phyloP scores from a whole-genome alignment of 352 stramenopile species.

The Phytophthora pseudosyringae region DNA sequence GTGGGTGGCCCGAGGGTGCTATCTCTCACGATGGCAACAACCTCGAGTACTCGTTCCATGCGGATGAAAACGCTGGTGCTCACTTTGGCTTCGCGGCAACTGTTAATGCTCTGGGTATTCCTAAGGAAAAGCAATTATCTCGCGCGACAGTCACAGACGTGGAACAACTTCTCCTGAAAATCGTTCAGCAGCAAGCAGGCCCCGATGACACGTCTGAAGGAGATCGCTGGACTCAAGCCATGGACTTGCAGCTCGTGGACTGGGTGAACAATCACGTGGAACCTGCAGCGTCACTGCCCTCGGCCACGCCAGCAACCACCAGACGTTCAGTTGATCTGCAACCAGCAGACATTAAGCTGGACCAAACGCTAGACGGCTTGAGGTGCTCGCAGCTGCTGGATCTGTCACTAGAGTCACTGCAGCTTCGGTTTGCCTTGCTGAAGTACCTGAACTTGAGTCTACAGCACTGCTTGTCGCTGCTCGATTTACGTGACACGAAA shows the following conservation, averaged over 20 bases:
- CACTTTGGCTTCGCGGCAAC: conserved; percentile 68
- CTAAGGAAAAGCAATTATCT: conserved; percentile 69
- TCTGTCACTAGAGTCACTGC: conserved; percentile 59
- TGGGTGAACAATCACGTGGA: conserved; percentile 89
- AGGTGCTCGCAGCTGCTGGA: conserved; percentile 75
- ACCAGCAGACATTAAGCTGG: conserved; percentile 73
- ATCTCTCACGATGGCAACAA: conserved; percentile 67
- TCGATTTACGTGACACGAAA: conserved; percentile 79
- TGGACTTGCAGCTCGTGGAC: conserved; percentile 88
- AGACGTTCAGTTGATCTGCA: conserved; percentile 67
- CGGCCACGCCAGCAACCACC: conserved; percentile 22
- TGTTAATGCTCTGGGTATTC: conserved; percentile 62
- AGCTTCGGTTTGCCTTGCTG: conserved; percentile 80
- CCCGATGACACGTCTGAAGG: conserved; percentile 1
- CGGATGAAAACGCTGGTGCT: conserved; percentile 60
- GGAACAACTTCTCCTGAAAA: conserved; percentile 37
- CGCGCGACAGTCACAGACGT: conserved; percentile 50
- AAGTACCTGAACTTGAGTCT: conserved; percentile 86
- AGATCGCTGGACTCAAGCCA: conserved; percentile 58
- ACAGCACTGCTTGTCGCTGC: conserved; percentile 66
- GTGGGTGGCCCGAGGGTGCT: conserved; percentile 52
- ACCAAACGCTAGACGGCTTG: conserved; percentile 72
- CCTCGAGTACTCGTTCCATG: conserved; percentile 67
- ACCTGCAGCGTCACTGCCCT: conserved; percentile 31
- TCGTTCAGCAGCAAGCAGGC: conserved; percentile 25